Conservation (phyloP, 257 asterid species). For the Hygrophila difformis region DNA sequence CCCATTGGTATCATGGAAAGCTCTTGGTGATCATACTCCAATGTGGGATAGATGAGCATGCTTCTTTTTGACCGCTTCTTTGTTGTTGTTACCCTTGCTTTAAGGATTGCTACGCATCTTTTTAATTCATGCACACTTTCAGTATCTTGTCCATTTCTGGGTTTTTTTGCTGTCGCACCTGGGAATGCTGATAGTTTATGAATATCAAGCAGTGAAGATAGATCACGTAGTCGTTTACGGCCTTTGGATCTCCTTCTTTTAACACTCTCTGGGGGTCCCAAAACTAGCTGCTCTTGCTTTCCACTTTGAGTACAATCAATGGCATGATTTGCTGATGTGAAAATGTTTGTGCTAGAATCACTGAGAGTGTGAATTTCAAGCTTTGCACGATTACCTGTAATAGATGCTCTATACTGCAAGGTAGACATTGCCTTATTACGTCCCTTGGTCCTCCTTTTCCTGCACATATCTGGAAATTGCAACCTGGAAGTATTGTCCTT, state of each 20-base stretch:
- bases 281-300: conserved; percentile 23
- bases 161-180: conserved; percentile 19
- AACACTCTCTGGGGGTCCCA: conserved; percentile 35
- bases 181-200: conserved; percentile 28
- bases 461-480: conserved; percentile 43
- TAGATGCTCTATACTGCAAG: conserved; percentile 17
- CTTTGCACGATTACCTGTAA: conserved; percentile 14
- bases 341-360: conserved; percentile 18
- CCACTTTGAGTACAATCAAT: conserved; percentile 24
- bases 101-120: conserved; percentile 46
- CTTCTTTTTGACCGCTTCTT: conserved; percentile 59
- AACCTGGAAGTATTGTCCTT: conserved; percentile 22
- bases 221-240: conserved; percentile 32
- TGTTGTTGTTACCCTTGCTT: conserved; percentile 30
- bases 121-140: conserved; percentile 26
- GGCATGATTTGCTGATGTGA: conserved; percentile 16
- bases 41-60: conserved; percentile 27
- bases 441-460: conserved; percentile 58
- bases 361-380: conserved; percentile 5
- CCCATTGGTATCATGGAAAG: conserved; percentile 29
- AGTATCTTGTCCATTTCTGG: conserved; percentile 19
- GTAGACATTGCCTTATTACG: conserved; percentile 26
- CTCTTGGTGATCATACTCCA: conserved; percentile 26
- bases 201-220: conserved; percentile 34
- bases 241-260: conserved; percentile 45